Evolutionary conservation across 371 early-diverging fungal species (phyloP).

Genomic region (Mortierella sp.): DNA sequence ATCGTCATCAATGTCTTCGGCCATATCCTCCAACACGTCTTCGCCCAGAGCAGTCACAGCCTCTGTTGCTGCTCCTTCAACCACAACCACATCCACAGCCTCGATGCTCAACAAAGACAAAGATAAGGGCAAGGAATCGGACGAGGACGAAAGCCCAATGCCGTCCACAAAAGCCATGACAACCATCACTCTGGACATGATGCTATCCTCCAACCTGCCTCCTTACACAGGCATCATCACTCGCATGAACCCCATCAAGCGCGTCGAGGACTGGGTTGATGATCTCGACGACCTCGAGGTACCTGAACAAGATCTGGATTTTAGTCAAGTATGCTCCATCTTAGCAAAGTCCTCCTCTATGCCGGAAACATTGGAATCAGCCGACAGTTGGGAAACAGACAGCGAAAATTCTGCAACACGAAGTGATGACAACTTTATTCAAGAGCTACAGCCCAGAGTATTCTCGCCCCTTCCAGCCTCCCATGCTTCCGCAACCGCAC

Average conservation of each 20-base stretch:
- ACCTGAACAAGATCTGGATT: slow-evolving; percentile 43
- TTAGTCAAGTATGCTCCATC: slow-evolving; percentile 41
- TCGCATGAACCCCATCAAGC: slow-evolving; percentile 46
- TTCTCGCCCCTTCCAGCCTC: background rate
- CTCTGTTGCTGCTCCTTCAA: slow-evolving; percentile 29
- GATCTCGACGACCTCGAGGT: slow-evolving; percentile 48
- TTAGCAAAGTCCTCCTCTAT: slow-evolving; percentile 28
- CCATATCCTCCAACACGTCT: slow-evolving; percentile 32
- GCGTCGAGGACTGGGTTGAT: slow-evolving; percentile 51
- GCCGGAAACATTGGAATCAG: slow-evolving; percentile 34
- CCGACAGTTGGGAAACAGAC: slow-evolving; percentile 40
- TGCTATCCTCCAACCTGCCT: slow-evolving; percentile 38
- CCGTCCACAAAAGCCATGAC: slow-evolving; percentile 32
- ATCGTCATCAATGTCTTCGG: background rate
- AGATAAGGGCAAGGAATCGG: slow-evolving; percentile 21
- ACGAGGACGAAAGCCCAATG: slow-evolving; percentile 18
- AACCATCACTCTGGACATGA: slow-evolving; percentile 51
- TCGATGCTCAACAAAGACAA: slow-evolving; percentile 17
- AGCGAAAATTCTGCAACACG: slow-evolving; percentile 28
- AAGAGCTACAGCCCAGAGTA: background rate
- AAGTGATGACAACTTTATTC: slow-evolving; percentile 15
- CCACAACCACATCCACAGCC: slow-evolving; percentile 16
- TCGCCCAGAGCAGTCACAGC: slow-evolving; percentile 29
- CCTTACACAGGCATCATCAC: slow-evolving; percentile 47
- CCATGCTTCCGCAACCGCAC: background rate